Evolutionary conservation across 768 basidiomycete genomes (phyloP).

Genomic region (Boletellus sp.): DNA sequence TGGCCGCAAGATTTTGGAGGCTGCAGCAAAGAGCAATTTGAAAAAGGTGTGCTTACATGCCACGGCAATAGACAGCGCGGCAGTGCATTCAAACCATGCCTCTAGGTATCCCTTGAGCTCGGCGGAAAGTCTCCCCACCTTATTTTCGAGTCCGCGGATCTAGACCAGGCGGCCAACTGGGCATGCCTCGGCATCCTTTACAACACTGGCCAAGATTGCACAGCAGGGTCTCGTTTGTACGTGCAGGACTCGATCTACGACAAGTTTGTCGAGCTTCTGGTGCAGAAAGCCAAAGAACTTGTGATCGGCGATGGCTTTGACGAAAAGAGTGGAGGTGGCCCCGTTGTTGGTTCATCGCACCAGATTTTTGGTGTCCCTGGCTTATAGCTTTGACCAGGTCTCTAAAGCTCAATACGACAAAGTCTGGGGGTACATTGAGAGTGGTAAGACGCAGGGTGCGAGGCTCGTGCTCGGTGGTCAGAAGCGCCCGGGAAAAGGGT

Average conservation of each 20-base stretch:
- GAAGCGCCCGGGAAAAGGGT: slow-evolving; percentile 75
- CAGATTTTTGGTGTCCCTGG: slow-evolving; percentile 3
- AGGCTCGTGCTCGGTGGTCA: slow-evolving; percentile 74
- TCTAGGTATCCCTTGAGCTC: slow-evolving; percentile 83
- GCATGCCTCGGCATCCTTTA: slow-evolving; percentile 81
- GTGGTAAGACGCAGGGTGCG: slow-evolving; percentile 82
- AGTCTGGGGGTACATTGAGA: slow-evolving; percentile 84
- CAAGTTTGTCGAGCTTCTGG: slow-evolving; percentile 67
- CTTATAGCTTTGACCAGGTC: slow-evolving; percentile 43
- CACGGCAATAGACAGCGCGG: slow-evolving; percentile 18
- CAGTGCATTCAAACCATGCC: slow-evolving; percentile 8
- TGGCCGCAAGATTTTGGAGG: slow-evolving; percentile 87
- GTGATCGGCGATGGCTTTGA: slow-evolving; percentile 82
- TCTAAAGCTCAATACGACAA: slow-evolving; percentile 84
- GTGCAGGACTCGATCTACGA: slow-evolving; percentile 88
- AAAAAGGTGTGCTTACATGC: slow-evolving; percentile 65
- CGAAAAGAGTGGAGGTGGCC: slow-evolving; percentile 70
- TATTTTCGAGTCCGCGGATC: slow-evolving; percentile 86
- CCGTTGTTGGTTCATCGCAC: slow-evolving; percentile 56
- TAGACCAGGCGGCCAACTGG: slow-evolving; percentile 85
- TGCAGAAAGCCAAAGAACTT: slow-evolving; percentile 62
- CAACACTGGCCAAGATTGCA: slow-evolving; percentile 92
- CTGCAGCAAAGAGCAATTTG: slow-evolving; percentile 88
- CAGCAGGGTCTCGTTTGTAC: slow-evolving; percentile 86
- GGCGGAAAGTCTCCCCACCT: slow-evolving; percentile 91